phyloP scores from a whole-genome alignment of 139 green algal species.

The Monoraphidium neglectum region DNA sequence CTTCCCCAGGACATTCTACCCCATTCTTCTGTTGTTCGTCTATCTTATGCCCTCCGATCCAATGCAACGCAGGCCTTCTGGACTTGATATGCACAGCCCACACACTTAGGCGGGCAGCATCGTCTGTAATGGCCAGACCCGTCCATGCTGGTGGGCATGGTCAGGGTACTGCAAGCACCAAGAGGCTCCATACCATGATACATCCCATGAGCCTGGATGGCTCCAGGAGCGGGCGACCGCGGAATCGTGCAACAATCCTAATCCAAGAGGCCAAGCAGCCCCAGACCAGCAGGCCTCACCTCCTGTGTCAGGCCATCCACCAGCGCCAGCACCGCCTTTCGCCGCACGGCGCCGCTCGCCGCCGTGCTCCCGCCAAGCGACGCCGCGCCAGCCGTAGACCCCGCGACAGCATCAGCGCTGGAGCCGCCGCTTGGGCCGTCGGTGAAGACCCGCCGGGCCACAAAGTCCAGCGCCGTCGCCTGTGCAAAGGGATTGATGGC shows the following conservation, averaged over 20 bases:
- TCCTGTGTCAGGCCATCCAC: conserved; percentile 53
- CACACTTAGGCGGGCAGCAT: no score
- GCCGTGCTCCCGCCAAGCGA: no score
- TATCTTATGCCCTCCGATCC: not conserved
- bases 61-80: not conserved
- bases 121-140: no score
- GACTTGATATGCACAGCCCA: no score
- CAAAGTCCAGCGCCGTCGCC: conserved; percentile 36
- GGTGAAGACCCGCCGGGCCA: conserved; percentile 33
- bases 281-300: conserved; percentile 13
- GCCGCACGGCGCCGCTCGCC: not conserved
- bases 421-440: not conserved
- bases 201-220: no score
- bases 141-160: no score
- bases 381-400: not conserved
- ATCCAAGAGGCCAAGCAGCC: no score
- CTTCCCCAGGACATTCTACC: not conserved
- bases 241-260: no score
- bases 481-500: no score
- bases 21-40: not conserved
- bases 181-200: no score
- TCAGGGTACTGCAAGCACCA: no score
- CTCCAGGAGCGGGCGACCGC: no score
- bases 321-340: conserved; percentile 33
- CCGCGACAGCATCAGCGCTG: not conserved